Base-by-base conservation (phyloP, 495 filamentous ascomycete species). In the Staphylotrichum longicolle region DNA sequence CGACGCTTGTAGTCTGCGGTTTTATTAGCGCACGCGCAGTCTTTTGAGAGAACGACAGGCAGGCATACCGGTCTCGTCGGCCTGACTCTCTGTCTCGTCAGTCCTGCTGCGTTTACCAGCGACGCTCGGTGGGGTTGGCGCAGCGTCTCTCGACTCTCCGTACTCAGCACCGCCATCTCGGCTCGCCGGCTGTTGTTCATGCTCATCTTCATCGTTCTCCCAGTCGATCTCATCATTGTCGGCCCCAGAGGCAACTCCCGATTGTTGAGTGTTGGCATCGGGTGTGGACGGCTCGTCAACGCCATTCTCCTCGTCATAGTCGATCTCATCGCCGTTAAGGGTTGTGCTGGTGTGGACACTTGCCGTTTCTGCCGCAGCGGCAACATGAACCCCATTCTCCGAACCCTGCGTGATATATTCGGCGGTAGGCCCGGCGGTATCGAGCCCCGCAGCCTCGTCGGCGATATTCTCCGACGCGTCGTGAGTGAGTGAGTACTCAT, bases 1-100 rank as follows among this genome's bases (percentile, higher is more conserved):
- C 73, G 78, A 73, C 78, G 78, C 77, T 81, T 81, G 78, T 74
- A 55, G 61, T 77, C 78, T 81, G 64, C 30, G 7, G 14, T 15
- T 3, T 5, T 54, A 47, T 80, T 60, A 78, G 75, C 50, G 53
- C 20, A 44, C 1, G 56, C 42, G 57, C 32, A 12, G 14, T 40
- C 42, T 12, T 14, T 57, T 47, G n/a, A 11, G n/a, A 44, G 45
- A 4, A n/a, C n/a, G 32, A 40, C 0, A 55, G 5, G 2, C 37
- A 0, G 33, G 49, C 75, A 65, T 78, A 80, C 78, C 78, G 67
- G 72, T 69, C 63, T 75, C 70, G 40, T 76, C 72, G 57, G 63
- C 61, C 27, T 70, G 63, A 49, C 66, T 58, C 69, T 71, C 70
- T 34, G 56, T 33, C 35, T 65, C 71, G 66, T 74, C 65, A 69